Conservation (phyloP, 1,139 yeast species). For the Suhomyces terraborum region DNA sequence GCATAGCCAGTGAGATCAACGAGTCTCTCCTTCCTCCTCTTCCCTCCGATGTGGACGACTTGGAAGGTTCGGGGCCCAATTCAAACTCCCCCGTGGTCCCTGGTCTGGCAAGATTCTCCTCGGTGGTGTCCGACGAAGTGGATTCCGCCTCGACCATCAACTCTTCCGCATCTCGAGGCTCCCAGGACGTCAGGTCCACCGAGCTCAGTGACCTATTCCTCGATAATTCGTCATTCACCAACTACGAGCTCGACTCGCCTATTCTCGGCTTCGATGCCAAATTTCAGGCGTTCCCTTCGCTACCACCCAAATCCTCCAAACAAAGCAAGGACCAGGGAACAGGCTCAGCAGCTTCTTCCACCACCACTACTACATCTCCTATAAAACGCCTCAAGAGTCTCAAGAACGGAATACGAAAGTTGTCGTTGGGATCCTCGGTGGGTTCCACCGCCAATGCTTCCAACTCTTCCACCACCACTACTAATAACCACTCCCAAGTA, state of each 20-base stretch:
- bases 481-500: constrained; percentile 8
- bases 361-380: constrained; percentile 28
- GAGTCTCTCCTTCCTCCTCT: constrained; percentile 36
- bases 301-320: constrained; percentile 9
- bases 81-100: constrained; percentile 29
- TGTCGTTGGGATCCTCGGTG: constrained; percentile 28
- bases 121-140: constrained; percentile 13
- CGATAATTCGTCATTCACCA: constrained; percentile 13
- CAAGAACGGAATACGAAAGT: constrained; percentile 40
- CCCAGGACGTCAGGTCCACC: constrained; percentile 11
- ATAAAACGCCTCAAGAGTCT: constrained; percentile 38
- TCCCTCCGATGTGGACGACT: constrained; percentile 29
- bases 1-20: constrained; percentile 1
- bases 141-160: constrained; percentile 9
- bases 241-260: constrained; percentile 25
- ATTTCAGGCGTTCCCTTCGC: constrained; percentile 17
- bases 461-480: constrained; percentile 9
- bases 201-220: constrained; percentile 18
- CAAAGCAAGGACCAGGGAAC: background rate
- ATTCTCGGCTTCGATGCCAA: constrained; percentile 20
- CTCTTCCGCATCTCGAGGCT: constrained; percentile 8
- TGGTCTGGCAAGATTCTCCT: constrained; percentile 21
- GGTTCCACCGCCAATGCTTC: constrained; percentile 1
- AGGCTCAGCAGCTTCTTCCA: background rate
- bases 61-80: constrained; percentile 9